These are phyloP conservation scores for Tetracladium marchalianum DNA, from an alignment of 495 filamentous ascomycete species.

Conservation along the genomic window DNA sequence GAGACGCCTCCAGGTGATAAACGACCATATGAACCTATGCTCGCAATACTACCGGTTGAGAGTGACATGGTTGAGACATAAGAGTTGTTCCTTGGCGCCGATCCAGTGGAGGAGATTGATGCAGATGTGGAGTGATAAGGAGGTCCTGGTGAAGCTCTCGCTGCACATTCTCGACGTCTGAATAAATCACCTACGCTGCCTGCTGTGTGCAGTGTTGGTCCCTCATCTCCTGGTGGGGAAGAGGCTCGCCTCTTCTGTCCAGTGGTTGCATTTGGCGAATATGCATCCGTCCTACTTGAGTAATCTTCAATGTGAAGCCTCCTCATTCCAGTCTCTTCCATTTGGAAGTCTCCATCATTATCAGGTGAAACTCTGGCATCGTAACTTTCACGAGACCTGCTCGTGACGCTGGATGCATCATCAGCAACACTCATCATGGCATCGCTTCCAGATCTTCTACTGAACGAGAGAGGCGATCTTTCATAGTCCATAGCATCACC, in stretches of 20 bases:
- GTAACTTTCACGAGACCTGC: slow-evolving; percentile 36
- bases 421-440: slow-evolving; percentile 17
- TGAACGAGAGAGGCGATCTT: slow-evolving; percentile 34
- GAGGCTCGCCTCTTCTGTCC: slow-evolving; percentile 74
- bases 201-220: slow-evolving; percentile 42
- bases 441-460: slow-evolving; percentile 25
- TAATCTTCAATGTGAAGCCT: slow-evolving; percentile 53
- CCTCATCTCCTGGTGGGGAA: slow-evolving; percentile 67
- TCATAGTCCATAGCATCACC: slow-evolving; percentile 35
- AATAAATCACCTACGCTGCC: slow-evolving; percentile 54
- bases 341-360: slow-evolving; percentile 55
- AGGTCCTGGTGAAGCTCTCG: slow-evolving; percentile 46
- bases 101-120: slow-evolving; percentile 66
- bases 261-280: slow-evolving; percentile 32
- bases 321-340: slow-evolving; percentile 53
- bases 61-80: slow-evolving; percentile 61
- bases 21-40: slow-evolving; percentile 59
- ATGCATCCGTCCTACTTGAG: slow-evolving; percentile 30
- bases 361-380: slow-evolving; percentile 38
- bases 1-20: slow-evolving; percentile 54
- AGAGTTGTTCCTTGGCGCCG: slow-evolving; percentile 61
- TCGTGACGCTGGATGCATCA: slow-evolving; percentile 17
- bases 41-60: slow-evolving; percentile 56
- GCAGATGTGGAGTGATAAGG: slow-evolving; percentile 51
- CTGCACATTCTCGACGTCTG: slow-evolving; percentile 54